Evolutionary conservation across 352 stramenopile species (phyloP), one percentile per base, ranked within the genome.

Genomic region (Blastocystis hominis): DNA sequence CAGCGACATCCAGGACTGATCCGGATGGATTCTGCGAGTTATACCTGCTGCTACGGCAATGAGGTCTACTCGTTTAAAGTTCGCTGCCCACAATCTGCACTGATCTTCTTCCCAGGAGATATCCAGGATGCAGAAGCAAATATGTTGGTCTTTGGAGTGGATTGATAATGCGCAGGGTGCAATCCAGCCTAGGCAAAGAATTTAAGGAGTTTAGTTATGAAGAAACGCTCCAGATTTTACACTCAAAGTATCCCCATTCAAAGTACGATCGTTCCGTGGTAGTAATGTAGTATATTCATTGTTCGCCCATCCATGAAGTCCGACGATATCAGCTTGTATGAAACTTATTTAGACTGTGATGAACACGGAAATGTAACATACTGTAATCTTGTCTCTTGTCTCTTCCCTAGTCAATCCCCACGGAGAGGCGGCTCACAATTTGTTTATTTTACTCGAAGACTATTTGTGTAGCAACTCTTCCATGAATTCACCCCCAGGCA

Each of bases 21-120:
- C n/a, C 72, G 72, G 53, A 84, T 84, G 72, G 72, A 84, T 34
- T 84, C 72, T n/a, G 50, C 72, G 55, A 84, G 72, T 42, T 84
- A 66, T 34, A 84, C 72, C 7, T 84, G 72, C 34, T 66, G 72
- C 50, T 84, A 84, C 38, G 72, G 72, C 17, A 84, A 84, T 50
- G 72, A 84, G 34, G 50, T 84, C 2, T 84, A 69, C 47, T 84
- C 72, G 24, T 84, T 68, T 68, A 46, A 84, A 47, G 72, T 84
- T 20, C 72, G 72, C 0, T 61, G 24, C n/a, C 46, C 72, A n/a
- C 17, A 53, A 30, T 84, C 72, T 47, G 50, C 72, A 9, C 34
- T 84, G 24, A 66, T 84, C n/a, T 84, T 69, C 72, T 84, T 84
- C 47, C 72, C 72, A 17, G 72, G 72, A 53, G 72, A 84, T 68